phyloP scores from a whole-genome alignment of 306 rosid genomes.

The Vigna reflexopilosa region DNA sequence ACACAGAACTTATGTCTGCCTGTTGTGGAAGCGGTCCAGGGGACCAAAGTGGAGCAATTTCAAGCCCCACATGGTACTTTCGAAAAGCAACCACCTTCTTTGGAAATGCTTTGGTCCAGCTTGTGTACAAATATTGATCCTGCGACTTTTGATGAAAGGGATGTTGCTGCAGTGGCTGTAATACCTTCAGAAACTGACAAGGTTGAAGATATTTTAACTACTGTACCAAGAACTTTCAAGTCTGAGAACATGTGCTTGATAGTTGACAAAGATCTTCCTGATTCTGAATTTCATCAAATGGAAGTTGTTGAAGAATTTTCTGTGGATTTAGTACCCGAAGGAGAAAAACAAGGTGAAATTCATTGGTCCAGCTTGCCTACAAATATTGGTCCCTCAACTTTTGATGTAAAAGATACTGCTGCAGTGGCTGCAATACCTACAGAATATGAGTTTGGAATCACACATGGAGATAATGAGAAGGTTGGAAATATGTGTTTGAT shows the following conservation, averaged over 20 bases:
- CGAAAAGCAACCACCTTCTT: background rate
- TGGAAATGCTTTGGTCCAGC: conserved; percentile 30
- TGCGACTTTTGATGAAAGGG: conserved; percentile 24
- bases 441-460: conserved; percentile 37
- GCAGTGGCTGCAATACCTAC: conserved; percentile 24
- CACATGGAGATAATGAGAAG: conserved; percentile 23
- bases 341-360: conserved; percentile 7
- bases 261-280: conserved; percentile 33
- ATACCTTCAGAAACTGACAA: conserved; percentile 26
- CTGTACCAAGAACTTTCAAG: conserved; percentile 2
- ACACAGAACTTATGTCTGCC: conserved; percentile 42
- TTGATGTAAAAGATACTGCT: conserved; percentile 20
- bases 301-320: conserved; percentile 30
- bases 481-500: conserved; percentile 24
- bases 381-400: conserved; percentile 32
- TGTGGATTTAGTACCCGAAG: conserved; percentile 33
- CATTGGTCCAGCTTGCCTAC: conserved; percentile 26
- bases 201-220: conserved; percentile 22
- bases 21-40: conserved; percentile 47
- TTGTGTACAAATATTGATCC: conserved; percentile 19
- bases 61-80: conserved; percentile 5
- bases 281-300: conserved; percentile 40
- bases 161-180: conserved; percentile 25
- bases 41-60: conserved; percentile 36
- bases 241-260: conserved; percentile 25